Evolutionary conservation across 306 rosid species (phyloP).

Genomic region (Vigna angularis): DNA sequence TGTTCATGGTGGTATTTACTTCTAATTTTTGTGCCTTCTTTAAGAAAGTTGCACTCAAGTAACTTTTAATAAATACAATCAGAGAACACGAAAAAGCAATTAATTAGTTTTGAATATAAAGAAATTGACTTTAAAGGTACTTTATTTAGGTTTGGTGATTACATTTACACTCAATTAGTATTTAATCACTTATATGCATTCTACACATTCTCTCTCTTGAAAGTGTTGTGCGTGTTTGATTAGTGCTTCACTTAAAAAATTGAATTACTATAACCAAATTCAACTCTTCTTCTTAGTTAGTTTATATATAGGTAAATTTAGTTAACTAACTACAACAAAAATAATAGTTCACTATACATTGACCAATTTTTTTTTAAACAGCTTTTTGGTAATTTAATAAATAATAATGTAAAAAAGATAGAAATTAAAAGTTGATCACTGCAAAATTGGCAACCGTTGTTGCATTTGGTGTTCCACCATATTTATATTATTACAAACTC

Average conservation of each 20-base stretch:
- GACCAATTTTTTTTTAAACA: too few relatives aligned
- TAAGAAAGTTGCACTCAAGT: constrained; percentile 9
- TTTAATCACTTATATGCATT: too few relatives aligned
- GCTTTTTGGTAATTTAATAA: too few relatives aligned
- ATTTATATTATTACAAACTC: too few relatives aligned
- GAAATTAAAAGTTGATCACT: too few relatives aligned
- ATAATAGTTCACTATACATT: too few relatives aligned
- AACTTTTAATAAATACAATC: constrained; percentile 1
- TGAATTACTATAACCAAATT: not conserved
- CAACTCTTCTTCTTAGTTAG: not conserved
- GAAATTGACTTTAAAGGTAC: constrained; percentile 34
- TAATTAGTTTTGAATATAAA: constrained; percentile 7
- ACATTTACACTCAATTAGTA: not conserved
- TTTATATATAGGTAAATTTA: not conserved
- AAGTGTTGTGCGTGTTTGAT: not conserved
- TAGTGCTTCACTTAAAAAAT: not conserved
- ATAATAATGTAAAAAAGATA: too few relatives aligned
- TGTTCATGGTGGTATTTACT: not conserved
- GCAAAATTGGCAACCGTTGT: too few relatives aligned
- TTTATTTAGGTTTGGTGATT: constrained; percentile 3
- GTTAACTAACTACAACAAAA: too few relatives aligned
- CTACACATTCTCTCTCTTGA: not conserved
- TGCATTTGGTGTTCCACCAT: too few relatives aligned
- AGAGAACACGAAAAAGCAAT: constrained; percentile 1
- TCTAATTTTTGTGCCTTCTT: not conserved